Evolutionary conservation across 73 alveolate genomes (phyloP), one percentile per base, ranked within the genome.

Genomic region (Halteria grandinella): DNA sequence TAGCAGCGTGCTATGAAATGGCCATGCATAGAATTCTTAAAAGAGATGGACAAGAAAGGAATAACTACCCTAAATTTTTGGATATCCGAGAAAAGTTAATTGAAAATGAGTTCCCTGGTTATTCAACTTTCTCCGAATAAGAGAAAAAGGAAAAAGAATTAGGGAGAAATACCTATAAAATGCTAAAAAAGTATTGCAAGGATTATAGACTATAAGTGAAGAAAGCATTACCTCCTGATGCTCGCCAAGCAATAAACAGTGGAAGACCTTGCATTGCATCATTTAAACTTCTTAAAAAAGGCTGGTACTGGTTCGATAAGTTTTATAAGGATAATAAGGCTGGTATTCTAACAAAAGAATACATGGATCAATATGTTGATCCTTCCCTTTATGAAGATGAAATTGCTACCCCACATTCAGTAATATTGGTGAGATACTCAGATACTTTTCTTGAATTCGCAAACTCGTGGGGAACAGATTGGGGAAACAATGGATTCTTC

Each of bases 21-120:
- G 60, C 60, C 10, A 48, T 48, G 60, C 18, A 8, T 12, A 48
- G 60, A 48, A 48, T 18, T 12, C 18, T 12, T 48, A 12, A 12
- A 12, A 48, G 60, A 48, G 60, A 48, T 12, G 60, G 60, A 48
- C 32, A 27, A 48, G 31, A n/a, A n/a, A n/a, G n/a, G n/a, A n/a
- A n/a, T n/a, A n/a, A n/a, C n/a, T n/a, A 12, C 18, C 60, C 60
- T 12, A 17, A 10, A 12, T 48, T 48, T 48, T 10, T 12, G 18
- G 18, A 10, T 12, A 48, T 48, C 29, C 7, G 60, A 48, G 31
- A 48, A 18, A 17, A 48, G 7, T 17, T 48, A 12, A n/a, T n/a
- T n/a, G n/a, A n/a, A n/a, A n/a, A n/a, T n/a, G n/a, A n/a, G n/a
- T n/a, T n/a, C n/a, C n/a, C n/a, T n/a, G n/a, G n/a, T n/a, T n/a